Conservation (phyloP, 176 grass and related monocot species). For the Zoysia japonica region DNA sequence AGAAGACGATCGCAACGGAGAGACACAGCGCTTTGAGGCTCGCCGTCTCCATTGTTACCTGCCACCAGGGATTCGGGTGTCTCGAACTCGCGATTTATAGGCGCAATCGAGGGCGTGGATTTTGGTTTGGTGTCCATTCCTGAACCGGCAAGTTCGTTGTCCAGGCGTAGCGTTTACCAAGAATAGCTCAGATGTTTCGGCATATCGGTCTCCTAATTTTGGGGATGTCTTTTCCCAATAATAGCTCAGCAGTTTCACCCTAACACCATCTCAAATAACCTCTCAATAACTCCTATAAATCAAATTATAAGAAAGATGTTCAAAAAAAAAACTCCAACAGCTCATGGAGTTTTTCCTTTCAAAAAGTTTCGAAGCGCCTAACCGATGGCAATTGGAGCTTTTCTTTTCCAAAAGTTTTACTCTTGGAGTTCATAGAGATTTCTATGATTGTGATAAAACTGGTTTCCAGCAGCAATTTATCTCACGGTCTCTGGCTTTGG, state of each 20-base stretch:
- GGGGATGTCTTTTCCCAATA: slow-evolving; percentile 3
- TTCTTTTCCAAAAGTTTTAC: too few species aligned
- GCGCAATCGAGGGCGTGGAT: background rate
- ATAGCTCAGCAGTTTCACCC: slow-evolving; percentile 6
- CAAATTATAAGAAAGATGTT: too few species aligned
- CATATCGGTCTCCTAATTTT: slow-evolving; percentile 10
- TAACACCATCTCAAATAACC: too few species aligned
- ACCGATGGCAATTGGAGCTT: too few species aligned
- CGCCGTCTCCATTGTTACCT: slow-evolving; percentile 10
- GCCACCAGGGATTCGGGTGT: background rate
- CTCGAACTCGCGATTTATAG: slow-evolving; percentile 33
- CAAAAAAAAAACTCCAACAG: too few species aligned
- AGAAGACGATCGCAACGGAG: slow-evolving; percentile 35
- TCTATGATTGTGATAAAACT: too few species aligned
- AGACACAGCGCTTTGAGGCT: slow-evolving; percentile 33
- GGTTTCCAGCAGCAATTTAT: too few species aligned
- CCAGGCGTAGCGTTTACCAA: background rate
- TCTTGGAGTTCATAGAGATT: too few species aligned
- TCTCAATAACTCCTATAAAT: too few species aligned
- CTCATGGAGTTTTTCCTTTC: too few species aligned
- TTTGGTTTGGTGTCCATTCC: slow-evolving; percentile 19
- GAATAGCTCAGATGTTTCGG: background rate
- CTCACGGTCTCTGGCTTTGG: too few species aligned
- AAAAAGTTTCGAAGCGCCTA: too few species aligned
- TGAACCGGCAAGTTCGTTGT: background rate